These are phyloP conservation scores for Thermochaetoides thermophila DNA, from an alignment of 495 filamentous ascomycete genomes.

Conservation along the genomic window DNA sequence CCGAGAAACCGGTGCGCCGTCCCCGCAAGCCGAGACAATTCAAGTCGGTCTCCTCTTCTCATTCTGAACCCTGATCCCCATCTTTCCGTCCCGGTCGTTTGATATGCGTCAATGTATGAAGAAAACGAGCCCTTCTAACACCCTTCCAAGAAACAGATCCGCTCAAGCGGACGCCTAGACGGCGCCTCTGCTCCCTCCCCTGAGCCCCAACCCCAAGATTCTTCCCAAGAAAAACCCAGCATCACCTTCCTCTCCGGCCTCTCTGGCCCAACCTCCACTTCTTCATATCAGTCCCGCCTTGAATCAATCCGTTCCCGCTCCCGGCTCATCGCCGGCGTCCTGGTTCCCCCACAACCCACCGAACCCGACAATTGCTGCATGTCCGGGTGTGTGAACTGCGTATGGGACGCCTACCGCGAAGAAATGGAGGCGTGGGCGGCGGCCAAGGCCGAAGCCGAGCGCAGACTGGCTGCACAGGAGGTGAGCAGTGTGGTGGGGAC, in stretches of 20 bases:
- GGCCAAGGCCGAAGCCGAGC: constrained; percentile 39
- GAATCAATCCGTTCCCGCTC: neutral
- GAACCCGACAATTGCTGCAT: constrained; percentile 99
- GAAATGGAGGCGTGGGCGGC: constrained; percentile 79
- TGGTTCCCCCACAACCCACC: constrained; percentile 65
- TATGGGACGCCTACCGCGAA: constrained; percentile 84
- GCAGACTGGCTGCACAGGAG: constrained; percentile 20
- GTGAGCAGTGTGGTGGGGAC: constrained; percentile 12
- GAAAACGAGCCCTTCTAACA: constrained; percentile 1
- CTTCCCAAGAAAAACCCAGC: too few relatives aligned
- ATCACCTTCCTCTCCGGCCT: constrained; percentile 67
- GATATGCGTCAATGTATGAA: too few relatives aligned
- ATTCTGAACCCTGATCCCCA: constrained; percentile 16
- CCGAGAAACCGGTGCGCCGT: constrained; percentile 10
- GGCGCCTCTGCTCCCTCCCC: too few relatives aligned
- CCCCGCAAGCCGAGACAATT: constrained; percentile 12
- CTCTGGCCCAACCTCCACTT: constrained; percentile 29
- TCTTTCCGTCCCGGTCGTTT: neutral
- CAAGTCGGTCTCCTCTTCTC: constrained; percentile 20
- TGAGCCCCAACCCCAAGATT: too few relatives aligned
- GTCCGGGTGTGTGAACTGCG: constrained; percentile 95
- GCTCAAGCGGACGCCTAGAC: neutral
- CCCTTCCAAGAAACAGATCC: constrained; percentile 8
- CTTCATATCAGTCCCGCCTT: neutral
- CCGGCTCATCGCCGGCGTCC: constrained; percentile 58